A percentile compares a stretch with the other conserved stretches of the same genome.
phyloP scores from a whole-genome alignment of 2,329 filamentous ascomycete species.

The Stemphylium vesicarium region DNA sequence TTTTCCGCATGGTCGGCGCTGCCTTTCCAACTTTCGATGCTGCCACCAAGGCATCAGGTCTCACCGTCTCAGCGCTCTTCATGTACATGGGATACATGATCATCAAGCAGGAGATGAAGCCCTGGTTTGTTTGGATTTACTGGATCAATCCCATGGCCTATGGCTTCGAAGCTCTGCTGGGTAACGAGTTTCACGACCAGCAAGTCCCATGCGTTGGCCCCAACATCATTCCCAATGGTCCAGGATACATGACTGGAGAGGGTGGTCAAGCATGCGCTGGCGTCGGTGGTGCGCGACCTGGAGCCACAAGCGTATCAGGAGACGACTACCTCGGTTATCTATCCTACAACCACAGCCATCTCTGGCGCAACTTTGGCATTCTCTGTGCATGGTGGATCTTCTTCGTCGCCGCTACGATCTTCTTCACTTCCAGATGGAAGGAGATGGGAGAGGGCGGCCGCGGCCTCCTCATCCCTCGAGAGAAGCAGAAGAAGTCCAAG shows the following conservation, averaged over 20 bases:
- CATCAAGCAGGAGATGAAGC: slow-evolving; percentile 66
- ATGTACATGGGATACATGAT: slow-evolving; percentile 65
- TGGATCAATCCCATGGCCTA: slow-evolving; percentile 80
- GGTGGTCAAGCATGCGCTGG: not conserved
- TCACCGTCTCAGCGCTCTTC: slow-evolving; percentile 60
- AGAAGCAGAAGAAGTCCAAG: slow-evolving; percentile 58
- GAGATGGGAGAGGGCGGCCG: slow-evolving; percentile 57
- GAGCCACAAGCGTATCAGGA: slow-evolving; percentile 58
- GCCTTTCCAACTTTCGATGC: slow-evolving; percentile 66
- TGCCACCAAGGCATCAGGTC: slow-evolving; percentile 59
- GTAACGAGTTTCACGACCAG: slow-evolving; percentile 75
- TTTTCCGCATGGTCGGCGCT: slow-evolving; percentile 78
- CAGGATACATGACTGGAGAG: slow-evolving; percentile 52
- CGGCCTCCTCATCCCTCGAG: slow-evolving; percentile 64
- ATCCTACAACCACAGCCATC: slow-evolving; percentile 38
- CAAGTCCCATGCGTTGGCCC: slow-evolving; percentile 60
- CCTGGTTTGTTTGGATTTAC: slow-evolving; percentile 82
- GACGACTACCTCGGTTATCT: slow-evolving; percentile 64
- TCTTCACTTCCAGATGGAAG: slow-evolving; percentile 61
- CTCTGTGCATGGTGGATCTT: slow-evolving; percentile 54
- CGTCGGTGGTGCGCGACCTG: slow-evolving; percentile 52
- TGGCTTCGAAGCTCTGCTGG: slow-evolving; percentile 75
- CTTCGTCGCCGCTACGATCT: slow-evolving; percentile 61
- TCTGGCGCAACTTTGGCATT: slow-evolving; percentile 53
- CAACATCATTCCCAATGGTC: slow-evolving; percentile 57